Percentiles rank a stretch among this genome's conserved stretches.
phyloP scores from a whole-genome alignment of 805 yeast genomes.

The Candida silvatica region DNA sequence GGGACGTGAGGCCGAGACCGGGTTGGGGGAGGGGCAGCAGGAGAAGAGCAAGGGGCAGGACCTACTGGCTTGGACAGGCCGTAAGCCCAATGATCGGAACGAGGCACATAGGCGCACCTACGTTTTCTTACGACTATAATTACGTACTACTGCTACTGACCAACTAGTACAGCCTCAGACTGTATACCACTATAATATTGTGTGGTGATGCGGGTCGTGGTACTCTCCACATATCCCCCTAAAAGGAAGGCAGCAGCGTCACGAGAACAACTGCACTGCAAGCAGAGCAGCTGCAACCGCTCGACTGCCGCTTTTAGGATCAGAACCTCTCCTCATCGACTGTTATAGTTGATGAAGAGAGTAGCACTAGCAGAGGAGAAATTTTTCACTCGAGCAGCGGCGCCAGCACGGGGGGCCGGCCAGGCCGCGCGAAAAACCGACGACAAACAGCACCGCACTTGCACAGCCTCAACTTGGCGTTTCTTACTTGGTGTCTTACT shows the following conservation, averaged over 20 bases:
- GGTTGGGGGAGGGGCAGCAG: too few relatives aligned
- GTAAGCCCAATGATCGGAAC: too few relatives aligned
- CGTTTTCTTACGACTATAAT: too few relatives aligned
- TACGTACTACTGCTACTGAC: too few relatives aligned
- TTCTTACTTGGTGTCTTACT: too few relatives aligned
- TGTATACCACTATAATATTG: conserved; percentile 1
- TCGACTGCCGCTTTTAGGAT: conserved; percentile 11
- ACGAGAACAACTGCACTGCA: conserved; percentile 17
- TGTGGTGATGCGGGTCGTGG: conserved; percentile 20
- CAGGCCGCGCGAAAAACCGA: neutral
- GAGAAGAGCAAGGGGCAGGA: too few relatives aligned
- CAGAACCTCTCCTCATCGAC: conserved; percentile 29
- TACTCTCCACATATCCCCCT: conserved; percentile 28
- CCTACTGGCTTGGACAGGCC: too few relatives aligned
- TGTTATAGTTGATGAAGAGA: conserved; percentile 29
- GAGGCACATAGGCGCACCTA: too few relatives aligned
- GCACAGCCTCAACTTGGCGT: neutral
- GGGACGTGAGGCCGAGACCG: too few relatives aligned
- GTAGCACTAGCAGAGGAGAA: conserved; percentile 1
- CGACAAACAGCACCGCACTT: neutral
- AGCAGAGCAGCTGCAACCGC: too few relatives aligned
- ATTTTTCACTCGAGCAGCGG: neutral
- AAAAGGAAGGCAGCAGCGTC: conserved; percentile 2
- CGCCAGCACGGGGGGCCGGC: neutral
- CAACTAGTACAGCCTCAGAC: conserved; percentile 7